Base-by-base conservation (phyloP, 345 rosid species). In the Brassica rapa region DNA sequence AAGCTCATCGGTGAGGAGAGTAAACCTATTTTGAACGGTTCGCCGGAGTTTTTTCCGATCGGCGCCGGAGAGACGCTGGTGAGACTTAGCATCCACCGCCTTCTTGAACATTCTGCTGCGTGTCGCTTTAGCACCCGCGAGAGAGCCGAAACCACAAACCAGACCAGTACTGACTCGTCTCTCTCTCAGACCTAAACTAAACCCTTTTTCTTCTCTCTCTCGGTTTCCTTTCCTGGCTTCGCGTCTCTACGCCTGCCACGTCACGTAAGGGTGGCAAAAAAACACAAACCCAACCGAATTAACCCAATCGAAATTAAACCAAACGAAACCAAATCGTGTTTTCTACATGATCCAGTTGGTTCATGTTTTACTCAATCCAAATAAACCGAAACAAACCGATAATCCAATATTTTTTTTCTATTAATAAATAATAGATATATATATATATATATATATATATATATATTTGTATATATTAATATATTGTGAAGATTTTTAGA, bases 1-100 rank as follows among this genome's bases (percentile, higher is more conserved):
- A 32, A 88, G 93, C 15, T 88, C 81, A 76, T 91, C 97, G 60
- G 96, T 88, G 77, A 88, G 85, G 57, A 89, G 84, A 35, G 85
- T 85, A 78, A 95, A 89, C 80, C 75, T 85, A 70, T 84, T 94
- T 10, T 88, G 84, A 79, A 95, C 60, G 8, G 84, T 81, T 46
- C 99, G 89, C 15, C 85, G 92, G 43, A 95, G 91, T 85, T 93
- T 95, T 84, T 93, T 95, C 77, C 84, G 81, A 80, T 95, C 99
- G 1, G 98, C 99, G 61, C 99, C 99, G 3, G 99, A 95, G 55
- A 95, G 96, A 71, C 98, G 84, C 85, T 95, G 99, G 76, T 89
- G 92, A 46, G 87, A 84, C 86, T 93, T 95, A 0, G 96, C 96
- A 72, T 95, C 99, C 4, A 88, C 86, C 68, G 90, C 86, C 88